Base-by-base conservation (phyloP, 129 eudicot genomes). In the Flaveria robusta region DNA sequence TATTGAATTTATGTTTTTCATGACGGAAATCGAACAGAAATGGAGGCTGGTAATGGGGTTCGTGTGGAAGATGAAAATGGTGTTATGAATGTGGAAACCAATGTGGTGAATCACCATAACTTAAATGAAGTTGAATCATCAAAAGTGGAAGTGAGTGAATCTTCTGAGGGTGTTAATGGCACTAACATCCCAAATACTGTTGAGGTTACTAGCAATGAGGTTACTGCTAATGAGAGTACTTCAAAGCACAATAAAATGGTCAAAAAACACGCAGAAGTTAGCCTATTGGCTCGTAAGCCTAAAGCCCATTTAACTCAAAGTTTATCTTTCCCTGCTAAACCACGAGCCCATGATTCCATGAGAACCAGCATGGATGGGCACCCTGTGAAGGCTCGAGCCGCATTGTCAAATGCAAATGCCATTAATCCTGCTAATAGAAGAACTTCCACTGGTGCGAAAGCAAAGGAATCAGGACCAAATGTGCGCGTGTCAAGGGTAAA, bases 31-130 rank as follows among this genome's bases (percentile, higher is more conserved):
- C 3, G 34, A 42, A 18, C 50, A 80, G 65, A 43, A 68, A 93
- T 93, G 98, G 98, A 86, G 75, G 82, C 86, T 45, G 86, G 81
- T 72, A 86, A 83, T 84, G 93, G 93, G 77, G 83, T 86, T 73
- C 84, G 67, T 64, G 56, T 77, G 45, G 86, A 90, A 76, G 84
- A 86, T 64, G 88, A 83, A 60, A 81, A 66, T 45, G 85, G 75
- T 67, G 78, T 86, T 69, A 12, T 75, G 71, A 74, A 78, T 63
- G 79, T 73, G 31, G 70, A 58, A 65, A 75, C 68, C 56, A 39
- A 74, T 77, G 82, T 64, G 52, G 86, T 56, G 43, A 66, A 15
- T 51, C 20, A 75, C 11, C 80, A 70, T 71, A 74, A 70, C 31
- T 79, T 29, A 16, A 43, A 23, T 11, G 79, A 72, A 51, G 83